Evolutionary conservation across 129 eudicot species (phyloP).

Genomic region (Flaveria bidentis): DNA sequence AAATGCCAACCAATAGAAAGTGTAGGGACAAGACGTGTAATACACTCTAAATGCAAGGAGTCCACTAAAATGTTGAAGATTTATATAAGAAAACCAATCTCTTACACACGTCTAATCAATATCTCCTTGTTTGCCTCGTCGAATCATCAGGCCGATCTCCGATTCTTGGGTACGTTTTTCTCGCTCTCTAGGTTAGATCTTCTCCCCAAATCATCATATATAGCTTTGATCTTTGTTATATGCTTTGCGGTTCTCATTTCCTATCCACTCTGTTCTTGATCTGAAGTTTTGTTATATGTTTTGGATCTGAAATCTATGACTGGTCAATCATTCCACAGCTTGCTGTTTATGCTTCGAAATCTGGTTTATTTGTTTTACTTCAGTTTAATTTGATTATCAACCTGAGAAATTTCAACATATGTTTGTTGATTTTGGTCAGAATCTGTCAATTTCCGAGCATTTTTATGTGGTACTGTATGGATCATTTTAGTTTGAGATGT

Average conservation of each 20-base stretch:
- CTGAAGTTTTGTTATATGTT: not conserved
- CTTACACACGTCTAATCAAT: not conserved
- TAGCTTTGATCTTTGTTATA: slow-evolving; percentile 19
- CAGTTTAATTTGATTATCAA: not conserved
- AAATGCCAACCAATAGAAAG: not conserved
- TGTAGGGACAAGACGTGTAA: not conserved
- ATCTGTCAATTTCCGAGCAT: not conserved
- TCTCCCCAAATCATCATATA: not conserved
- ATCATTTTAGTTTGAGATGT: not conserved
- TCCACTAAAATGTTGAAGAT: no score
- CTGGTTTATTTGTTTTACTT: not conserved
- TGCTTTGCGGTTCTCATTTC: not conserved
- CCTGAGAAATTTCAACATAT: not conserved
- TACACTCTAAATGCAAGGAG: not conserved
- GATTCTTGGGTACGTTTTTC: slow-evolving; percentile 35
- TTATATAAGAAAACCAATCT: not conserved
- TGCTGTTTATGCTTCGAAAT: not conserved
- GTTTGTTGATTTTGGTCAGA: slow-evolving; percentile 13
- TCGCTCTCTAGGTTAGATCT: slow-evolving; percentile 21
- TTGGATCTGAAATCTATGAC: slow-evolving; percentile 21
- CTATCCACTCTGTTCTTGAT: slow-evolving; percentile 19
- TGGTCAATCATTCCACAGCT: not conserved
- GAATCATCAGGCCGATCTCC: slow-evolving; percentile 35
- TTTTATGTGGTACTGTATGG: not conserved
- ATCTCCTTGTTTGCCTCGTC: slow-evolving; percentile 20